Base-by-base conservation (phyloP, 169 alveolate genomes). In the Babesia ovata region DNA sequence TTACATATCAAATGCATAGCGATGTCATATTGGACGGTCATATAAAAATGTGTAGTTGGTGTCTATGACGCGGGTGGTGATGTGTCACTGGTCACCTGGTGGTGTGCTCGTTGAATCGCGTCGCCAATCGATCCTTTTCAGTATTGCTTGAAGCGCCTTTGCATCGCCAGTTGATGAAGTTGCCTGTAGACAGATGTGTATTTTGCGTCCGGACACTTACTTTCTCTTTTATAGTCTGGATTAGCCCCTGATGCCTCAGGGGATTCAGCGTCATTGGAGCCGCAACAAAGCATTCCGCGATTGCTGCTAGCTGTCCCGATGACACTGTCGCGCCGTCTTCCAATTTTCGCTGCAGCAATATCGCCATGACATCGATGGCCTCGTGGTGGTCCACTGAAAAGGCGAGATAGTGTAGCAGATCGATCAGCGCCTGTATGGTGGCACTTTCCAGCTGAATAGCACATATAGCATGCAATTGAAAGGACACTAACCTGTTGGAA, bases 321-420 rank as follows among this genome's bases (percentile, higher is more conserved):
- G 70, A 46, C 6, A 54, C 81, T 14, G 59, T 69, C 24, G 44
- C 54, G 36, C 71, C 75, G 2, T 36, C 46, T 45, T 59, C 22
- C 66, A 79, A 56, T 33, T 21, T 42, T 21, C 33, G 79, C 48
- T 28, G 67, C 45, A 79, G 6, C 42, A 79, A 4, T 28, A 72
- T 62, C 54, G 71, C 73, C 24, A 79, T 42, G 26, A 67, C 57
- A 22, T 79, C 87, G 10, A 65, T 33, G 44, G 69, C 69, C 11
- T 72, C 79, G 24, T 52, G 76, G 16, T 45, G 59, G 22, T 57
- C 71, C 28, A 66, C 65, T 7, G 84, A 70, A 16, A 57, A 58
- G 17, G 87, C 63, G 33, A 79, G 50, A 62, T 70, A 79, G 63
- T 79, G 87, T 24, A 79, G 28, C 29, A 79, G 45, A 56, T 79